Evolutionary conservation across 2,329 filamentous ascomycete genomes (phyloP), one percentile per base, ranked within the genome.

Genomic region (Phyllosticta paracitricarpa): DNA sequence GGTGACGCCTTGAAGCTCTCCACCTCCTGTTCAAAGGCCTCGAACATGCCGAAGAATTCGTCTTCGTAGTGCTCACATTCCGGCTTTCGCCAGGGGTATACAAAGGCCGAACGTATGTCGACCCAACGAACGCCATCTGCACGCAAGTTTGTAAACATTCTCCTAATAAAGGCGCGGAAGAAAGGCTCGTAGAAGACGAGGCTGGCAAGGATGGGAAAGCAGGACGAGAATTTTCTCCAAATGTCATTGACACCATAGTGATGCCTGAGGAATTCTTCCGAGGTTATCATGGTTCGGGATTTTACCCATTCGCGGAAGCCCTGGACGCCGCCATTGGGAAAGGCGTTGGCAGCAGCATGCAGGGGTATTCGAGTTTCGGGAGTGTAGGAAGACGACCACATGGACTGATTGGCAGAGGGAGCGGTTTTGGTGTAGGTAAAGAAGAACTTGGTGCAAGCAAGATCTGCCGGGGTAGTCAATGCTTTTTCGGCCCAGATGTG

Each of bases 161-260:
- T 82, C 28, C 82, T 84, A 63, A 97, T 76, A 69, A 91, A 95
- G 19, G 79, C 78, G 25, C 91, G 84, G 75, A 89, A 93, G 64
- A 97, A 89, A 14, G 92, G 92, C 74, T 97, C 93, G 74, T 97
- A 96, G 74, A 88, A 89, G 56, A 96, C 81, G 58, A 96, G 82
- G 17, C 85, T 87, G 51, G 84, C 83, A 54, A 93, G 80, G 3
- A 93, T 83, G 2, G 81, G 75, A 73, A 97, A 96, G 64, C 87
- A 88, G 54, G 82, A 84, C 57, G 76, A 78, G 74, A 97, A 96
- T 70, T 94, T 92, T 25, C 80, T 77, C 91, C 92, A 97, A 60
- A 96, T 87, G 58, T 87, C 87, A 71, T 94, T 87, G 17, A 91
- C 81, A 2, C 92, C 91, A 67, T 92, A 87, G 68, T 94, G 88